A percentile compares a stretch with the other conserved stretches of the same genome.
Evolutionary conservation across 306 rosid genomes (phyloP).

Genomic region (Comarum palustre): DNA sequence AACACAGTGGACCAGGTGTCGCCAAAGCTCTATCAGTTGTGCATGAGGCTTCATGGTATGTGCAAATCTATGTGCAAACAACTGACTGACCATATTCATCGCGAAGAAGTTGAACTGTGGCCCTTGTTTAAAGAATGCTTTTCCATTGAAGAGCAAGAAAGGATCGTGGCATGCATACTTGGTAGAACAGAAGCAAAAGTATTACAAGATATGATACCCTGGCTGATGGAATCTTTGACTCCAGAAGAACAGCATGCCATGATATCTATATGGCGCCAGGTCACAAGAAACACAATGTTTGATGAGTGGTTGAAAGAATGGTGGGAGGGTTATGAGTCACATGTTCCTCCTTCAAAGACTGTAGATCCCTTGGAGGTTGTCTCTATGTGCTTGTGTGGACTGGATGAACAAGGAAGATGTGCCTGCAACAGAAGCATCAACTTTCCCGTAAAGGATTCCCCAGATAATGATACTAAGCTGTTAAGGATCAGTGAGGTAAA

Average conservation of each 20-base stretch:
- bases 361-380: conserved; percentile 69
- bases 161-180: conserved; percentile 72
- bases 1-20: conserved; percentile 34
- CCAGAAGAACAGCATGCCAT: conserved; percentile 65
- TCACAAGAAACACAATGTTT: conserved; percentile 81
- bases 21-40: conserved; percentile 42
- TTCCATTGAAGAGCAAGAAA: conserved; percentile 71
- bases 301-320: conserved; percentile 87
- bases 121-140: conserved; percentile 64
- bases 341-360: conserved; percentile 37
- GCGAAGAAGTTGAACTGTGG: conserved; percentile 87
- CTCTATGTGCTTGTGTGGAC: conserved; percentile 43
- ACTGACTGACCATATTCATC: conserved; percentile 58
- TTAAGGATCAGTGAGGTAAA: conserved; percentile 26
- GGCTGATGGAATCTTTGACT: conserved; percentile 81
- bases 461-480: conserved; percentile 28
- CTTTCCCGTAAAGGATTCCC: conserved; percentile 35
- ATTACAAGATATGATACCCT: conserved; percentile 87
- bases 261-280: conserved; percentile 77
- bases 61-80: conserved; percentile 66
- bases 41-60: conserved; percentile 60
- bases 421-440: conserved; percentile 30
- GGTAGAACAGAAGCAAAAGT: conserved; percentile 76
- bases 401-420: conserved; percentile 33
- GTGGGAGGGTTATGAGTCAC: conserved; percentile 76